phyloP scores from a whole-genome alignment of 2,329 filamentous ascomycete species.

The Cercospora sesami region DNA sequence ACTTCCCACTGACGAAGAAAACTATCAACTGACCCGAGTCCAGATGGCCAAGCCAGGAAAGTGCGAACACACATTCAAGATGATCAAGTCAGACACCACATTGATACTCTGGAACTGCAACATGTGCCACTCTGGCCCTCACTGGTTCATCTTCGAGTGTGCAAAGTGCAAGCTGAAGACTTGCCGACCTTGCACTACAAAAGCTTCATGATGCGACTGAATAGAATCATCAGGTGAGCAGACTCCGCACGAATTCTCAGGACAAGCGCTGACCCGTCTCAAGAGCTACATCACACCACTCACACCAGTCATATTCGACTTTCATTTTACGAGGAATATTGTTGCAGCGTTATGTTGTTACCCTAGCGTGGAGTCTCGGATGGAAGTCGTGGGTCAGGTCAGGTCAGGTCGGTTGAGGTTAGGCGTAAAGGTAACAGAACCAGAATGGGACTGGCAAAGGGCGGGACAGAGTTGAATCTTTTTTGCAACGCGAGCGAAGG shows the following conservation, averaged over 20 bases:
- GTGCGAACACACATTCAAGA: constrained; percentile 52
- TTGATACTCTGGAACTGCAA: constrained; percentile 56
- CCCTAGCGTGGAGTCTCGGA: constrained; percentile 34
- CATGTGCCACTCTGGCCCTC: constrained; percentile 52
- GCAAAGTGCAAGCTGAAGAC: constrained; percentile 53
- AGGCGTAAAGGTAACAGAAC: constrained; percentile 14
- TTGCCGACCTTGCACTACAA: constrained; percentile 50
- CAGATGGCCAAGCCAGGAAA: constrained; percentile 51
- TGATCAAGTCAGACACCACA: constrained; percentile 55
- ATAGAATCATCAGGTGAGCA: not conserved
- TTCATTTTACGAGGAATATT: constrained; percentile 26
- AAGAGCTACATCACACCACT: not conserved
- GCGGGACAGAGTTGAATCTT: constrained; percentile 4
- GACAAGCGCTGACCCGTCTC: not conserved
- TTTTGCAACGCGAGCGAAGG: not conserved
- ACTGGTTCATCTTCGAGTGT: constrained; percentile 55
- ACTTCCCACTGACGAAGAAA: not conserved
- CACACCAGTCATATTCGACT: constrained; percentile 8
- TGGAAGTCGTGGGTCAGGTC: not conserved
- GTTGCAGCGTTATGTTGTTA: constrained; percentile 33
- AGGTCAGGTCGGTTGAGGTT: not conserved
- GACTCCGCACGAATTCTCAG: not conserved
- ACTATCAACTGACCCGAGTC: not conserved
- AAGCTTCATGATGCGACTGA: constrained; percentile 39
- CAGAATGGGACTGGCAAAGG: constrained; percentile 6